Evolutionary conservation across 192 early-diverging fungal genomes (phyloP).

Genomic region (Blastocladiella britannica): DNA sequence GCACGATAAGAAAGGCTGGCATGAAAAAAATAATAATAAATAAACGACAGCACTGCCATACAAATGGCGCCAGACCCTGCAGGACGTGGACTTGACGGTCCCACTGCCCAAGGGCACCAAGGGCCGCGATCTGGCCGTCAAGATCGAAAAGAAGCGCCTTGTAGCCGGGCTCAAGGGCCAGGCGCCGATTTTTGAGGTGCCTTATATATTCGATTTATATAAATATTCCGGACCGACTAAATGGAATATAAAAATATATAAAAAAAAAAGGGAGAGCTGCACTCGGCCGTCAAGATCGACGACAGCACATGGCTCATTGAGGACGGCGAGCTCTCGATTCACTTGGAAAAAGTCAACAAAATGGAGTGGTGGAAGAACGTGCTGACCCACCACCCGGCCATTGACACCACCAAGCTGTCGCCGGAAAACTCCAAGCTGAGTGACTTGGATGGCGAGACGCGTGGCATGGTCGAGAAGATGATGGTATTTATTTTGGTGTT

Average conservation of each 20-base stretch:
- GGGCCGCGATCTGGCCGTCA: constrained; percentile 39
- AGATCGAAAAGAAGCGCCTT: constrained; percentile 40
- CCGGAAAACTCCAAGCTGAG: constrained; percentile 73
- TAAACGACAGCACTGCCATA: constrained; percentile 43
- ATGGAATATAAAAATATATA: too few species aligned
- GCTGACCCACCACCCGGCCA: constrained; percentile 49
- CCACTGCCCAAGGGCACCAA: constrained; percentile 51
- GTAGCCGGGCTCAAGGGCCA: constrained; percentile 50
- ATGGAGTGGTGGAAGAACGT: constrained; percentile 83
- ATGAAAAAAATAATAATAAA: too few species aligned
- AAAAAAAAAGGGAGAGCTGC: constrained; percentile 49
- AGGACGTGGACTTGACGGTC: constrained; percentile 56
- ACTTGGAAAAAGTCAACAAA: constrained; percentile 64
- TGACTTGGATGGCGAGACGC: constrained; percentile 74
- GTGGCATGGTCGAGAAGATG: constrained; percentile 89
- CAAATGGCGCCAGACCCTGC: constrained; percentile 61
- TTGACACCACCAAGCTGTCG: constrained; percentile 70
- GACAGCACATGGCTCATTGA: constrained; percentile 57
- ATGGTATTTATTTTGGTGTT: too few species aligned
- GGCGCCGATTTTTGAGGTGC: constrained; percentile 49
- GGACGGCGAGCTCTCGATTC: constrained; percentile 49
- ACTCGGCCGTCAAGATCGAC: constrained; percentile 43
- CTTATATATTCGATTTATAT: too few species aligned
- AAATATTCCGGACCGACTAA: too few species aligned
- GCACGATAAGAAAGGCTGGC: too few species aligned